phyloP scores from a whole-genome alignment of 2,329 filamentous ascomycete species.

The Aspergillus nomiae region DNA sequence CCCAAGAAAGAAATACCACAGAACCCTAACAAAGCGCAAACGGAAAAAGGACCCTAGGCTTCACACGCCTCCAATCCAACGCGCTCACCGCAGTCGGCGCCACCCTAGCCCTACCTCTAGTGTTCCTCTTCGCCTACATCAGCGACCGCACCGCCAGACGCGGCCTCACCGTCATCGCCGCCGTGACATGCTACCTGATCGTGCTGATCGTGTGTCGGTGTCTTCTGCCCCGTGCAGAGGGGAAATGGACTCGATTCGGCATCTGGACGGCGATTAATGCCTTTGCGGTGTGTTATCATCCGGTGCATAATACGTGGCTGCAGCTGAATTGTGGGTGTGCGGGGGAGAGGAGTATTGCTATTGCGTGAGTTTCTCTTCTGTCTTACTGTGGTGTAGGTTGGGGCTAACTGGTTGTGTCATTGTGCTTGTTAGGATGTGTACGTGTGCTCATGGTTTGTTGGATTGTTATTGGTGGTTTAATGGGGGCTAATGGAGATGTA shows the following conservation, averaged over 20 bases:
- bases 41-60: slow-evolving; percentile 40
- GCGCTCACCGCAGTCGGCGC: slow-evolving; percentile 42
- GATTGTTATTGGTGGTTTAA: no score
- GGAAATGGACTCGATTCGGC: slow-evolving; percentile 53
- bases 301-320: slow-evolving; percentile 56
- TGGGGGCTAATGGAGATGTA: no score
- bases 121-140: slow-evolving; percentile 53
- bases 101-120: slow-evolving; percentile 47
- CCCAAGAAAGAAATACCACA: no score
- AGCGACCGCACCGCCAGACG: slow-evolving; percentile 51
- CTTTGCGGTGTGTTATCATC: slow-evolving; percentile 57
- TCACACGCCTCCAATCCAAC: slow-evolving; percentile 50
- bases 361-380: slow-evolving; percentile 43
- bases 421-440: slow-evolving; percentile 31
- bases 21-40: no score
- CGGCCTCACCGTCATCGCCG: slow-evolving; percentile 48
- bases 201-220: slow-evolving; percentile 45
- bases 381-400: not conserved
- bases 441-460: not conserved
- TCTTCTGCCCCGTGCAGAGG: slow-evolving; percentile 44
- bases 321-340: slow-evolving; percentile 54
- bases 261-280: slow-evolving; percentile 56
- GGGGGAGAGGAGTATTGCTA: slow-evolving; percentile 51
- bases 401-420: not conserved
- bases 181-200: slow-evolving; percentile 50